A percentile compares a stretch with the other conserved stretches of the same genome.
phyloP scores from a whole-genome alignment of 768 basidiomycete species.

The Leccinum imitatum region DNA sequence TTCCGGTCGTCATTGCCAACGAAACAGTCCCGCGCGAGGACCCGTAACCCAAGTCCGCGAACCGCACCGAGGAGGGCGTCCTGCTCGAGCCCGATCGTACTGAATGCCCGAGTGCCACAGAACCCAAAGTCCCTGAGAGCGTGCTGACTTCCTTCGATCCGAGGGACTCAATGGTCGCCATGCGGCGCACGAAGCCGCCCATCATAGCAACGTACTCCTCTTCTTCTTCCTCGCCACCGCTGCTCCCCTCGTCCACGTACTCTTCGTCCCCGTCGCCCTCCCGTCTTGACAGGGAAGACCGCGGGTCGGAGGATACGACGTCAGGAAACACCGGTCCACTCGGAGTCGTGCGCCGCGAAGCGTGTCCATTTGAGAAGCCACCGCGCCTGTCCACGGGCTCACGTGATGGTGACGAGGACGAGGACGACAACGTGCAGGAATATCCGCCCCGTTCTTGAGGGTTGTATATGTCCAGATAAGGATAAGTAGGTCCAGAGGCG shows the following conservation, averaged over 20 bases:
- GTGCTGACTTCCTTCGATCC: constrained; percentile 56
- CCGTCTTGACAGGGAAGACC: constrained; percentile 11
- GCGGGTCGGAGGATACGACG: constrained; percentile 17
- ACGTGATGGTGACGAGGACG: neutral
- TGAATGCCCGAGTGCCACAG: constrained; percentile 23
- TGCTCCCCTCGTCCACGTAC: constrained; percentile 6
- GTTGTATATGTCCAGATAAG: constrained; percentile 34
- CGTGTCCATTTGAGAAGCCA: neutral
- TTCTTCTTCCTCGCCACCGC: constrained; percentile 29
- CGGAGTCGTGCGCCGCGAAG: constrained; percentile 2
- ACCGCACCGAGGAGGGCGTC: constrained; percentile 26
- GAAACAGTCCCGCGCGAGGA: neutral
- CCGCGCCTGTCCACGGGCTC: neutral
- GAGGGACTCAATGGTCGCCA: constrained; percentile 81
- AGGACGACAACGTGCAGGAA: neutral
- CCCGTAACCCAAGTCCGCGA: constrained; percentile 13
- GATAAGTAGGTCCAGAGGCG: constrained; percentile 25
- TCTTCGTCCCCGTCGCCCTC: neutral
- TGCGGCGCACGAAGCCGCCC: constrained; percentile 63
- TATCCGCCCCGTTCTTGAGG: constrained; percentile 10
- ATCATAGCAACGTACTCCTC: constrained; percentile 53
- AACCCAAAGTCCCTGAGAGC: constrained; percentile 33
- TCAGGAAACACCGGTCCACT: constrained; percentile 9
- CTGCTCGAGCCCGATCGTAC: constrained; percentile 26
- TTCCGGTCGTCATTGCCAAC: neutral